Conservation (phyloP, 495 filamentous ascomycete genomes). For the Podospora sp. region DNA sequence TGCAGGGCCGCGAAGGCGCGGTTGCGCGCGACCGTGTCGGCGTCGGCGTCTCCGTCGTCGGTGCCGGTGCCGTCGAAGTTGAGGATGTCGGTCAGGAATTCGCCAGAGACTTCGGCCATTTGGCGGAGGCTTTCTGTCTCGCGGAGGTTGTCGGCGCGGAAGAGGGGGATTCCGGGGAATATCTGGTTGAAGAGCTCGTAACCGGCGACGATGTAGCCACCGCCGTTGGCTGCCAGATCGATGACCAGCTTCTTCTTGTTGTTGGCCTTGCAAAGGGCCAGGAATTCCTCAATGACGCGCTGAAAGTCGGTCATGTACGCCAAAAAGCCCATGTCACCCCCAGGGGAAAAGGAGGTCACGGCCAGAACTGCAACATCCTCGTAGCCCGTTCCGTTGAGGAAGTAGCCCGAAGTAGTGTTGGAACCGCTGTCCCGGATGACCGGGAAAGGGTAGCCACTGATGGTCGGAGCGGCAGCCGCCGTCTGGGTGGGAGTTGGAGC, state of each 20-base stretch:
- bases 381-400: slow-evolving; percentile 44
- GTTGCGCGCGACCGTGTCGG: neutral
- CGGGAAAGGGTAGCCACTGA: slow-evolving; percentile 28
- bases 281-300: slow-evolving; percentile 40
- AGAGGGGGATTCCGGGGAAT: slow-evolving; percentile 32
- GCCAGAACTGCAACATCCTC: slow-evolving; percentile 44
- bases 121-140: slow-evolving; percentile 29
- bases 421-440: slow-evolving; percentile 27
- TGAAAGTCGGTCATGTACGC: slow-evolving; percentile 43
- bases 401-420: slow-evolving; percentile 39
- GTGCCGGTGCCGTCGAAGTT: slow-evolving; percentile 18
- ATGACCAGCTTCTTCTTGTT: slow-evolving; percentile 56
- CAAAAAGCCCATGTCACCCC: slow-evolving; percentile 6
- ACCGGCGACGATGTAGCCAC: slow-evolving; percentile 52
- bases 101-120: slow-evolving; percentile 28
- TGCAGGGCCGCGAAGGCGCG: slow-evolving; percentile 22
- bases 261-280: slow-evolving; percentile 37
- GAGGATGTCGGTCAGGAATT: slow-evolving; percentile 22
- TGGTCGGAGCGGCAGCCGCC: slow-evolving; percentile 18
- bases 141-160: slow-evolving; percentile 39
- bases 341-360: slow-evolving; percentile 29
- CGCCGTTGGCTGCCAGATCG: slow-evolving; percentile 58
- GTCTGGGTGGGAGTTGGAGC: slow-evolving; percentile 8
- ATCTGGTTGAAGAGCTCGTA: slow-evolving; percentile 46
- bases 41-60: slow-evolving; percentile 1